phyloP scores from a whole-genome alignment of 176 grass and related monocot species.

The Stipa capillata region DNA sequence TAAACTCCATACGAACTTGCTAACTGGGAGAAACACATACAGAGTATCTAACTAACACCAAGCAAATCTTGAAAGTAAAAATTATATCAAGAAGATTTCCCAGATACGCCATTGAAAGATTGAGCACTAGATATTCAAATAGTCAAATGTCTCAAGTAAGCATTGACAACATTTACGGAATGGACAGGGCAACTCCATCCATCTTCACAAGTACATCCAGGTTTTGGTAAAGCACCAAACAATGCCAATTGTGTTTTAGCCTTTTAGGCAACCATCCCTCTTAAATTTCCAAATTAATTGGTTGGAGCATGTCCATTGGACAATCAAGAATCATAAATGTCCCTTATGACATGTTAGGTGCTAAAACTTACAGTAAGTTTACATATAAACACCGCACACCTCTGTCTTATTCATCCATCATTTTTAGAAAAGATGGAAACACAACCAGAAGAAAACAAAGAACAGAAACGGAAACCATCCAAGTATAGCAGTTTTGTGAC shows the following conservation, averaged over 20 bases:
- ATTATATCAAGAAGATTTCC: not conserved
- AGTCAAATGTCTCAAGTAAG: not conserved
- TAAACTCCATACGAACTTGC: not conserved
- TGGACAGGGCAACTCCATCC: not conserved
- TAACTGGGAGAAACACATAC: not conserved
- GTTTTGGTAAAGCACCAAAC: not conserved
- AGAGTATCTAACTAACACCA: not conserved
- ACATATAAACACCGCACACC: not conserved
- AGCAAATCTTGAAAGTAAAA: not conserved
- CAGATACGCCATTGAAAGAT: not conserved
- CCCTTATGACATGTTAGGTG: not conserved
- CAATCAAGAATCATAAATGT: not conserved
- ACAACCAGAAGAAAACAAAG: not conserved
- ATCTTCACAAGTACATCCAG: not conserved
- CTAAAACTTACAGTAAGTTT: not conserved
- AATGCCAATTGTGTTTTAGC: not conserved
- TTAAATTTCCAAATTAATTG: not conserved
- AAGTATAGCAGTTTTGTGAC: not conserved
- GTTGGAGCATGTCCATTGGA: not conserved
- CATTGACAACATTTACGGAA: not conserved
- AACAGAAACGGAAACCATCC: slow-evolving; percentile 11
- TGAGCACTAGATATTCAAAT: not conserved
- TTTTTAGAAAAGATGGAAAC: not conserved
- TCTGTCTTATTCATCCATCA: not conserved
- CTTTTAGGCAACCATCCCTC: not conserved